Base-by-base conservation (phyloP, 345 rosid species). In the Fremontodendron californicum region DNA sequence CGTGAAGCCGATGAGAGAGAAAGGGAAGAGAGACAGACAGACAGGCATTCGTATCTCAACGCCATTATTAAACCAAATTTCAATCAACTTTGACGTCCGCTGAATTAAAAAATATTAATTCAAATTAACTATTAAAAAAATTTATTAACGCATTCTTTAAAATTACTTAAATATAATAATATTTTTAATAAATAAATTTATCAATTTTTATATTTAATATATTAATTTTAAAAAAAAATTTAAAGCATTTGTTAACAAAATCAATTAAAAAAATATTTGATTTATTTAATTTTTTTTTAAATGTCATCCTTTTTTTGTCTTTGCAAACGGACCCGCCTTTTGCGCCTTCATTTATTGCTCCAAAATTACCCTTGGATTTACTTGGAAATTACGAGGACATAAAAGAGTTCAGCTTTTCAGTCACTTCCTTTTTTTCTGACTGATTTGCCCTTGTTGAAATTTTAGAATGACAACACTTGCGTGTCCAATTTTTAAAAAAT, bases 41-140 rank as follows among this genome's bases (percentile, higher is more conserved):
- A 62, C 73, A 16, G 58, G 60, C 62, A 45, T 75, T 57, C 87
- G 87, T 77, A 82, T 78, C 87, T 81, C 83, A 82, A 83, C 87
- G 77, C 79, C 66, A 33, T 62, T 42, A 58, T 87, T 84, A 70
- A 84, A 86, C 79, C 82, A 79, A 27, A 83, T 76, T 86, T 78
- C 80, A 85, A 75, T 85, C 54, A 62, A 35, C 63, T 79, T 78
- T 89, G 79, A 84, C 78, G 85, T 89, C 93, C 93, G 88, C 55
- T 9, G 45, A 48, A 52, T 18, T 45, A 46, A 39, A 37, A 57
- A 39, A 2, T 7, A 3, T 15, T 54, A 21, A 54, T 9, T 54
- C 65, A 54, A 76, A 73, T 48, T 25, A 75, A 16, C 35, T 75
- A n/a, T 63, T 6, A 4, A 8, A 31, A 21, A 21, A 16, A 11